phyloP scores from a whole-genome alignment of 192 early-diverging fungal species.

The Entomortierella parvispora region DNA sequence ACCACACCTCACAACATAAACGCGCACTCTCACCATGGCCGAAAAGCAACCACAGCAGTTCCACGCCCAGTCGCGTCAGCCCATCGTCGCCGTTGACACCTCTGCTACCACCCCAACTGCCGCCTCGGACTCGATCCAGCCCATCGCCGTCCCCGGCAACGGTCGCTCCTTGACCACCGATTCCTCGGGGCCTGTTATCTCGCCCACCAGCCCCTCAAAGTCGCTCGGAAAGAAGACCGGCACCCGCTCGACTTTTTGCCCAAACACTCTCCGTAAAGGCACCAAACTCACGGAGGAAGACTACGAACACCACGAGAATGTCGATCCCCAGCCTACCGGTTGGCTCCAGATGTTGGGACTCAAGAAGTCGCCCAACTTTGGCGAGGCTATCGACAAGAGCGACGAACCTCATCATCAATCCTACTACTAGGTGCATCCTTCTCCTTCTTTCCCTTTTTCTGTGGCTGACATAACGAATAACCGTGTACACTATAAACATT shows the following conservation, averaged over 20 bases:
- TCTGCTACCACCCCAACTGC: neutral
- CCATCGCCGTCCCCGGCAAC: slow-evolving; percentile 16
- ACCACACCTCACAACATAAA: neutral
- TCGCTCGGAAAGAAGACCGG: slow-evolving; percentile 28
- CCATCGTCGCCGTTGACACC: slow-evolving; percentile 10
- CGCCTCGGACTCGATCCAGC: neutral
- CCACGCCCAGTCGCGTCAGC: slow-evolving; percentile 6
- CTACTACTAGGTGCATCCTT: slow-evolving; percentile 12
- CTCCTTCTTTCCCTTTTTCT: neutral
- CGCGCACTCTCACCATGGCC: slow-evolving; percentile 1
- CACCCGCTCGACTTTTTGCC: slow-evolving; percentile 49
- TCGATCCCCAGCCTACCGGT: slow-evolving; percentile 18
- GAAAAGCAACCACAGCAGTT: slow-evolving; percentile 5
- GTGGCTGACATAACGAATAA: neutral
- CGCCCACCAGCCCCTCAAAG: slow-evolving; percentile 16
- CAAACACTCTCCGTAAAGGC: slow-evolving; percentile 16
- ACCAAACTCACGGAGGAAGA: slow-evolving; percentile 25
- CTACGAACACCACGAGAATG: slow-evolving; percentile 6
- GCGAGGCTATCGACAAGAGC: neutral
- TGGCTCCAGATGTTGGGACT: slow-evolving; percentile 26
- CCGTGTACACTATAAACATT: no score
- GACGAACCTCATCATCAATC: slow-evolving; percentile 19
- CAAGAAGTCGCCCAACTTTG: slow-evolving; percentile 30
- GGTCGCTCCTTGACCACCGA: no score
- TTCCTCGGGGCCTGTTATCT: no score